A percentile compares a stretch with the other conserved stretches of the same genome.
Evolutionary conservation across 164 flowering plant species (phyloP).

Genomic region (Pachysandra terminalis): DNA sequence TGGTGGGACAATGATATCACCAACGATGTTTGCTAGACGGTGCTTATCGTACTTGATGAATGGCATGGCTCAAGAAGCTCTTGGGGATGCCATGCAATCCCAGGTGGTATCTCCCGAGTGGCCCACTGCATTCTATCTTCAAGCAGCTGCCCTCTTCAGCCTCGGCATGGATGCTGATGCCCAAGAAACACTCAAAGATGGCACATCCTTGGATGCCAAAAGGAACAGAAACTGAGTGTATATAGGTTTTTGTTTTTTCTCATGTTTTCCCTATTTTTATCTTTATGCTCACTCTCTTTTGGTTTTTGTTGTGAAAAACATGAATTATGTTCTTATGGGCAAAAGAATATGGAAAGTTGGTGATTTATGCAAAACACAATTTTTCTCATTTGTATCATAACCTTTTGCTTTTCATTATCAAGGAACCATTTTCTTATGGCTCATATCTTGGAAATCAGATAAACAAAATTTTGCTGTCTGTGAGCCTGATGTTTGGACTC

Average conservation of each 20-base stretch:
- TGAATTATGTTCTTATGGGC: constrained; percentile 17
- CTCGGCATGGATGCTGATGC: constrained; percentile 90
- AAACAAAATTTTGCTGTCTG: too few species aligned
- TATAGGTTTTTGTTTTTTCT: constrained; percentile 33
- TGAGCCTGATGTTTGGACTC: too few species aligned
- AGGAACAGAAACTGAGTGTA: constrained; percentile 50
- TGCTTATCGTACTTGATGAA: constrained; percentile 78
- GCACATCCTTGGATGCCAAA: constrained; percentile 64
- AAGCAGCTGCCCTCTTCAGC: constrained; percentile 73
- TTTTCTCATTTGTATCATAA: too few species aligned
- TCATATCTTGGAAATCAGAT: too few species aligned
- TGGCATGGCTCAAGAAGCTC: constrained; percentile 75
- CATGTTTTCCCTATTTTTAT: background rate
- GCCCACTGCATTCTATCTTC: constrained; percentile 83
- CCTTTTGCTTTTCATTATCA: too few species aligned
- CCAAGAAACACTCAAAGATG: constrained; percentile 71
- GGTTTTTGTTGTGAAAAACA: constrained; percentile 16
- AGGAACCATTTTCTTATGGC: too few species aligned
- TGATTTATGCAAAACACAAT: too few species aligned
- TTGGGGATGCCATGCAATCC: constrained; percentile 91
- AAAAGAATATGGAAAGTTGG: too few species aligned
- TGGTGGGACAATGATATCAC: constrained; percentile 86
- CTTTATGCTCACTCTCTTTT: background rate
- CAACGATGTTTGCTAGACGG: constrained; percentile 77
- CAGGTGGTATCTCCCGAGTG: constrained; percentile 79